A percentile compares a stretch with the other conserved stretches of the same genome.
These are phyloP conservation scores for Teratosphaeria viscida DNA, from an alignment of 2,329 filamentous ascomycete species.

Conservation along the genomic window DNA sequence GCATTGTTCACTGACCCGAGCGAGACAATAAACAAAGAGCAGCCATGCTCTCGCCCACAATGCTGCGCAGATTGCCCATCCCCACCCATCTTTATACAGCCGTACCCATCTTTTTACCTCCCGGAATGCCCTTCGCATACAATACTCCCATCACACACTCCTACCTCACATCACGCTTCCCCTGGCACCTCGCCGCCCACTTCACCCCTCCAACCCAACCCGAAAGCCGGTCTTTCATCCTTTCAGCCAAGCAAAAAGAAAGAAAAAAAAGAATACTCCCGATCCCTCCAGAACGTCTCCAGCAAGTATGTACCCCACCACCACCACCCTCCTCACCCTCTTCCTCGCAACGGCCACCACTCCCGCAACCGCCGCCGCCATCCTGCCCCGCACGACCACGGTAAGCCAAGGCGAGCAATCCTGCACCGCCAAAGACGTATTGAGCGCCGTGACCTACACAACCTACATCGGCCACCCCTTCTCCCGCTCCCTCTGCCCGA, in stretches of 20 bases:
- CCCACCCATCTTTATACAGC: not conserved
- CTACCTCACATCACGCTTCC: not conserved
- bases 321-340: not conserved
- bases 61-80: not conserved
- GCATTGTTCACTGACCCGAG: not conserved
- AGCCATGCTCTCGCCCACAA: not conserved
- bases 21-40: not conserved
- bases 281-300: not conserved
- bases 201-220: not conserved
- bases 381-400: not conserved
- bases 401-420: not conserved
- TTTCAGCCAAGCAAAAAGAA: not conserved
- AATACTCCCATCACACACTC: not conserved
- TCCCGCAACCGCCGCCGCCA: not conserved
- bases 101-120: not conserved
- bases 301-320: not conserved
- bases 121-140: not conserved
- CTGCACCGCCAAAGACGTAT: not conserved
- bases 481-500: not conserved
- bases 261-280: not conserved
- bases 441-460: not conserved
- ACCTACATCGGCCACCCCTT: not conserved
- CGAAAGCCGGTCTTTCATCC: not conserved
- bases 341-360: not conserved
- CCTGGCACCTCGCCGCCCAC: not conserved